Evolutionary conservation across 306 rosid species (phyloP), one percentile per base, ranked within the genome.

Genomic region (Herpetospermum pedunculosum): DNA sequence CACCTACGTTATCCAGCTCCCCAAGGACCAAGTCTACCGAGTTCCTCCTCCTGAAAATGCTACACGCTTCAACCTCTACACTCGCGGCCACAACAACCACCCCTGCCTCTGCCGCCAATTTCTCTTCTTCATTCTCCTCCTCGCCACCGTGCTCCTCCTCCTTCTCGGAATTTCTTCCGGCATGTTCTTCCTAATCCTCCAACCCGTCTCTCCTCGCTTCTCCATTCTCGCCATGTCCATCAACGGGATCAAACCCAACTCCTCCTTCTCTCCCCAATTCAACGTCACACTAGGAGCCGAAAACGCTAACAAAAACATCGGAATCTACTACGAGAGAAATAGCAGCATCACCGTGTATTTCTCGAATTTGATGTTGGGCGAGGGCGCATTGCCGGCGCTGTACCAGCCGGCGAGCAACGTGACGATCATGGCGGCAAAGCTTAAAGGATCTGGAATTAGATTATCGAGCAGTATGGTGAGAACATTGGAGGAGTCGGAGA

Each of bases 11-110:
- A 80, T 92, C 74, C 76, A 85, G 68, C 79, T 90, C 58, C 98
- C 98, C 12, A 92, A 85, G 78, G 95, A 92, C 77, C 88, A 83
- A 72, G 81, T 88, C 79, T 88, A 87, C 85, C 95, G 96, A 47
- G 82, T 88, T 19, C 98, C 96, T 9, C 96, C 95, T 7, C 92
- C 87, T 5, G 96, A 88, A 71, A 90, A 90, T 34, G 83, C 96
- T 2, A 53, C 68, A 37, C 89, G 84, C 28, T 85, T 63, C 83
- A 28, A 87, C 13, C 62, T 63, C 5, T 86, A 81, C 81, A 14
- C 88, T 81, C 48, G 67, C n/a, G n/a, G n/a, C 79, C 79, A 49
- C 35, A 79, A 77, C 8, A 5, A 73, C 13, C 79, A 73, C 77
- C 85, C 78, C 2, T 21, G 62, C 72, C 52, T 80, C 0, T 79